These are phyloP conservation scores for Wickerhamiella hasegawae DNA, from an alignment of 805 yeast species.

Conservation along the genomic window DNA sequence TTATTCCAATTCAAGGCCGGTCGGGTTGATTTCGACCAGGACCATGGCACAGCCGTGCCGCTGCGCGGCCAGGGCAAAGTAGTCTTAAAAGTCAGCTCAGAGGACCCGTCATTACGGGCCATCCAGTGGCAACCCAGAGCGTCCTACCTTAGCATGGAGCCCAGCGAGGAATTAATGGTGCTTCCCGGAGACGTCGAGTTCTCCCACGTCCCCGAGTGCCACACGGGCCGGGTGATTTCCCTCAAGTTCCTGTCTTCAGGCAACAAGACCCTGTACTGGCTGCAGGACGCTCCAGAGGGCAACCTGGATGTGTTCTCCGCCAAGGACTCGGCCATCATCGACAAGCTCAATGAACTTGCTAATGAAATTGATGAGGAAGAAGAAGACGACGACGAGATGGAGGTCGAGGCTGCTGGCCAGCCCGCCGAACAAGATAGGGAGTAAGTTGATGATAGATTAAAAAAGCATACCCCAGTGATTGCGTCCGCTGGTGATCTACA, in stretches of 20 bases:
- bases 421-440: background rate
- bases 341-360: constrained; percentile 27
- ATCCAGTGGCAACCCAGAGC: constrained; percentile 60
- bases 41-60: constrained; percentile 52
- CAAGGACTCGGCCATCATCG: constrained; percentile 37
- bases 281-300: constrained; percentile 59
- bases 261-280: constrained; percentile 44
- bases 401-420: background rate
- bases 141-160: constrained; percentile 19
- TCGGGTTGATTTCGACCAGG: constrained; percentile 43
- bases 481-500: too few species aligned
- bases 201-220: constrained; percentile 51
- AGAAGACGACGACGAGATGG: constrained; percentile 9
- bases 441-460: background rate
- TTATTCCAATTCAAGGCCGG: constrained; percentile 56
- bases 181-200: constrained; percentile 80
- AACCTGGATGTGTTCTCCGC: constrained; percentile 38
- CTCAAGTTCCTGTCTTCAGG: constrained; percentile 49
- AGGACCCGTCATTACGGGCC: constrained; percentile 55
- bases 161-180: constrained; percentile 36
- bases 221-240: constrained; percentile 62
- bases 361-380: constrained; percentile 7
- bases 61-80: constrained; percentile 51
- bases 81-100: constrained; percentile 42
- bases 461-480: too few species aligned